These are phyloP conservation scores for Hypoxylon intermedium DNA, from an alignment of 495 filamentous ascomycete genomes.

Conservation along the genomic window DNA sequence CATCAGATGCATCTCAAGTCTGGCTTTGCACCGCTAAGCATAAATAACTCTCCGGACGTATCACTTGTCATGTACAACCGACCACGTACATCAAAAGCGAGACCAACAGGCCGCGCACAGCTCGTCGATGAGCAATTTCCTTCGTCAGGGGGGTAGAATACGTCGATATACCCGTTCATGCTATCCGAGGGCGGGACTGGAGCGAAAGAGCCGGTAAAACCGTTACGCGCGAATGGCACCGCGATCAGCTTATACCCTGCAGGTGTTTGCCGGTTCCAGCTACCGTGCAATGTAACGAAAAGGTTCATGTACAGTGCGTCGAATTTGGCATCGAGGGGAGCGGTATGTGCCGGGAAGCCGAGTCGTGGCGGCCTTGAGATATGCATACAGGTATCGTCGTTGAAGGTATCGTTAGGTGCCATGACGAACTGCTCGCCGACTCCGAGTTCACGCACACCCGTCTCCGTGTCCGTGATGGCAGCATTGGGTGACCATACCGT, in stretches of 20 bases:
- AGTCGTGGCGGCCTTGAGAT: constrained; percentile 56
- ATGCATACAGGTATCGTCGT: constrained; percentile 56
- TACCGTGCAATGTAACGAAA: constrained; percentile 55
- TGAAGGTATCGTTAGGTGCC: constrained; percentile 32
- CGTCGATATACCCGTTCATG: constrained; percentile 51
- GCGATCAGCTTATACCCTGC: constrained; percentile 63
- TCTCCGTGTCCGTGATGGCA: background rate
- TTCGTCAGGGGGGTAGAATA: constrained; percentile 61
- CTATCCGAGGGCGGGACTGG: constrained; percentile 53
- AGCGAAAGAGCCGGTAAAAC: constrained; percentile 34
- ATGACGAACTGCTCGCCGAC: constrained; percentile 52
- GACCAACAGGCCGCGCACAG: constrained; percentile 65
- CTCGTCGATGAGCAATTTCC: constrained; percentile 32
- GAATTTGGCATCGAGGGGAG: constrained; percentile 69
- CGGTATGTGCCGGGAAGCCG: constrained; percentile 66
- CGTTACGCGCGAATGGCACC: constrained; percentile 50
- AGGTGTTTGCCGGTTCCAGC: constrained; percentile 61
- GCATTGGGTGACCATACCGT: constrained; percentile 62
- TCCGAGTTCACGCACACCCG: constrained; percentile 14
- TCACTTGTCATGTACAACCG: constrained; percentile 65
- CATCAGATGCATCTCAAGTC: background rate
- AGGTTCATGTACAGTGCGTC: constrained; percentile 35
- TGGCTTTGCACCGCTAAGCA: constrained; percentile 45
- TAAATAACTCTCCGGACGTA: constrained; percentile 64
- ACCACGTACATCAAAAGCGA: constrained; percentile 56